Evolutionary conservation across 768 basidiomycete species (phyloP), one percentile per base, ranked within the genome.

Genomic region (Podaxis sp.): DNA sequence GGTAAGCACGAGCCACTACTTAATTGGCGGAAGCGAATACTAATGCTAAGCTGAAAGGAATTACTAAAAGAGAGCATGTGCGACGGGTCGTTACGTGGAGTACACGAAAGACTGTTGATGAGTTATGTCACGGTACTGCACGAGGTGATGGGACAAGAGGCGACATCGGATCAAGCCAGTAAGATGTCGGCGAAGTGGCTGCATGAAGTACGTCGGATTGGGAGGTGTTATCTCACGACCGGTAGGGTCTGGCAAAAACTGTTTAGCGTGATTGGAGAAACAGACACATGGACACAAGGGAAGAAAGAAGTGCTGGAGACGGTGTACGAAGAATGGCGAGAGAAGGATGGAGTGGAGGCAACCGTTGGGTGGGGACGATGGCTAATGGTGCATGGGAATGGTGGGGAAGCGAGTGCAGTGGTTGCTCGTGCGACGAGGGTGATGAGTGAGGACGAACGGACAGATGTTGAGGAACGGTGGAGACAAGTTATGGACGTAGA

Each of bases 101-200:
- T 85, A 56, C 84, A 85, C 65, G 79, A 82, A 72, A 72, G 67
- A 57, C 71, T 85, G 51, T 74, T 85, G 64, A 70, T 81, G 65
- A 74, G 76, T 60, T 83, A 82, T 70, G 77, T 77, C 55, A 71
- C 75, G 25, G 70, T 70, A 41, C 61, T 75, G 64, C 69, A 71
- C 53, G 68, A 68, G 67, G 67, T 65, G 29, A 55, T 66, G 50
- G 43, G 33, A 55, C 33, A 55, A 55, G 60, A 61, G 52, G 47
- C 64, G 65, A 64, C 66, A 64, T 74, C 73, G 74, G 74, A 75
- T 73, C 73, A 73, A 64, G 65, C 54, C 17, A 47, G 37, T 50
- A 57, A 63, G 33, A 40, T 57, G 52, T 63, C 65, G 68, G 67
- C 64, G 64, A 66, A 64, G 61, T 71, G 69, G 68, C 51, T 63